phyloP scores from a whole-genome alignment of 306 rosid species.

The Cucumis sativus region DNA sequence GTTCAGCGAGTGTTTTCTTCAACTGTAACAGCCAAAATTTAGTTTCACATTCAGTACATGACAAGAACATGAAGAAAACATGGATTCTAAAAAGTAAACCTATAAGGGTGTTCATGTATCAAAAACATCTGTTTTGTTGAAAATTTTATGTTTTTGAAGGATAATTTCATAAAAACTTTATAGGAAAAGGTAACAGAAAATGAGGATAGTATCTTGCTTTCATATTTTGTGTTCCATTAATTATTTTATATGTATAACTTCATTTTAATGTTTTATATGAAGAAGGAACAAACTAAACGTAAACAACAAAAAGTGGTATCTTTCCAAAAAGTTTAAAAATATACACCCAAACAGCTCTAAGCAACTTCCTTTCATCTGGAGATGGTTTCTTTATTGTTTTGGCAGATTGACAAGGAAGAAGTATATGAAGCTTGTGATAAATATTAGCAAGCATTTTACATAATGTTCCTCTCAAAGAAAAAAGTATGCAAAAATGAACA shows the following conservation, averaged over 20 bases:
- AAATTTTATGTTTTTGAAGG: not conserved
- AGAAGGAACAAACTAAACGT: not conserved
- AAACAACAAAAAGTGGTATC: not conserved
- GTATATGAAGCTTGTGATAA: not conserved
- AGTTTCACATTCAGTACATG: not conserved
- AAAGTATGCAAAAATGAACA: not conserved
- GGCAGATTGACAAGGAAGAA: not conserved
- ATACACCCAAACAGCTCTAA: not conserved
- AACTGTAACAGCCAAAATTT: conserved; percentile 35
- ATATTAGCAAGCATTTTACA: not conserved
- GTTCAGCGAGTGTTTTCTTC: conserved; percentile 37
- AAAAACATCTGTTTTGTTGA: not conserved
- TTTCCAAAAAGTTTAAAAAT: not conserved
- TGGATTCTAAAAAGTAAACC: not conserved
- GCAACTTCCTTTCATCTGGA: not conserved
- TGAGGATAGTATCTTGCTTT: not conserved
- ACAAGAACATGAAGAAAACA: not conserved
- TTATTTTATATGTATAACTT: not conserved
- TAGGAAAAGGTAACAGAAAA: not conserved
- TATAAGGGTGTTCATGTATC: not conserved
- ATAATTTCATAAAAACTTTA: not conserved
- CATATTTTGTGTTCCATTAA: not conserved
- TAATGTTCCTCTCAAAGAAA: not conserved
- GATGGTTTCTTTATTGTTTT: not conserved
- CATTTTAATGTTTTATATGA: not conserved